Evolutionary conservation across 768 basidiomycete genomes (phyloP).

Genomic region (Floccularia luteovirens): DNA sequence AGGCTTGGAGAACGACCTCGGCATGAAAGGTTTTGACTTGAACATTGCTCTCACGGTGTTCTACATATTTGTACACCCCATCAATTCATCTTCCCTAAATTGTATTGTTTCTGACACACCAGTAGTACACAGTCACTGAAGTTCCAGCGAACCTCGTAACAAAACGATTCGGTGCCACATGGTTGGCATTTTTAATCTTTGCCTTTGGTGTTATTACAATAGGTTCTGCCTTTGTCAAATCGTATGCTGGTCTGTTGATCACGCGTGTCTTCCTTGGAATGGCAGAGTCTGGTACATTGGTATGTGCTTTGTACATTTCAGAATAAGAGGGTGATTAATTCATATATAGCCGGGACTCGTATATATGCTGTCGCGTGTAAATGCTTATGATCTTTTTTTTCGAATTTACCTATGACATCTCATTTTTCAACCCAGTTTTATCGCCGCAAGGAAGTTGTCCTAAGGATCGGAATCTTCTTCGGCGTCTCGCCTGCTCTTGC

Average conservation of each 20-base stretch:
- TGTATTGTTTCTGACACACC: background rate
- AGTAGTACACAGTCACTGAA: constrained; percentile 27
- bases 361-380: constrained; percentile 28
- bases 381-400: constrained; percentile 6
- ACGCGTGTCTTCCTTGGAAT: constrained; percentile 32
- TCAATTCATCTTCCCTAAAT: background rate
- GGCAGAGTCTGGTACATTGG: constrained; percentile 34
- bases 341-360: constrained; percentile 25
- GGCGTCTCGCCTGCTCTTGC: constrained; percentile 23
- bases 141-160: constrained; percentile 34
- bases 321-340: background rate
- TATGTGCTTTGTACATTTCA: constrained; percentile 9
- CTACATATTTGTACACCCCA: constrained; percentile 24
- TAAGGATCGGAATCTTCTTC: constrained; percentile 27
- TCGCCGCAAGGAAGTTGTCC: constrained; percentile 23
- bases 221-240: constrained; percentile 29
- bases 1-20: constrained; percentile 32
- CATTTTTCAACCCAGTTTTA: constrained; percentile 19
- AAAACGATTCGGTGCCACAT: constrained; percentile 31
- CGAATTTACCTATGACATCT: background rate
- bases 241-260: constrained; percentile 22
- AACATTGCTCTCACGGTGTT: constrained; percentile 33
- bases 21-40: constrained; percentile 31
- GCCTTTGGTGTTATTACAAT: constrained; percentile 29
- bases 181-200: constrained; percentile 28